Evolutionary conservation across 345 rosid species (phyloP).

Genomic region (Eucalyptus tenuipes): DNA sequence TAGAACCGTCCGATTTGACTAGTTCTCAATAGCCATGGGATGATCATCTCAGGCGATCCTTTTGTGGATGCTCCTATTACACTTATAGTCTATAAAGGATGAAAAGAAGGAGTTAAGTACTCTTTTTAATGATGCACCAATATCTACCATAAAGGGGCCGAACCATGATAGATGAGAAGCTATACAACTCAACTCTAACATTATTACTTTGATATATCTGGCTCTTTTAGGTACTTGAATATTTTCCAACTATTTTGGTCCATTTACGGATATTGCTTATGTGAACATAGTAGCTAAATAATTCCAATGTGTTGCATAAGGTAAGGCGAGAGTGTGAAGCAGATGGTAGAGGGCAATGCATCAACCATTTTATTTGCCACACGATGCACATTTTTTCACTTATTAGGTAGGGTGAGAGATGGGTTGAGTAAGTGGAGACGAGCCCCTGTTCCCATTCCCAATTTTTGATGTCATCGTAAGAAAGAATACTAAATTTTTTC

Average conservation of each 20-base stretch:
- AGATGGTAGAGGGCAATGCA: not conserved
- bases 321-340: not conserved
- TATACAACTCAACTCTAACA: too few species aligned
- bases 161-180: not conserved
- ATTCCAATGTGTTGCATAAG: not conserved
- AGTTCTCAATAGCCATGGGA: too few species aligned
- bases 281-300: not conserved
- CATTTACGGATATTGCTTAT: too few species aligned
- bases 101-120: too few species aligned
- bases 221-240: not conserved
- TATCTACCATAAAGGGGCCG: too few species aligned
- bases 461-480: not conserved
- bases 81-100: too few species aligned
- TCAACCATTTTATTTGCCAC: not conserved
- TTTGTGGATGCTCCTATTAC: too few species aligned
- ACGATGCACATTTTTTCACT: not conserved
- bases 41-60: too few species aligned
- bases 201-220: too few species aligned
- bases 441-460: not conserved
- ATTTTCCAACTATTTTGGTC: not conserved
- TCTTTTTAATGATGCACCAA: too few species aligned
- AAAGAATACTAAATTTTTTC: not conserved
- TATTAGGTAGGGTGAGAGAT: not conserved
- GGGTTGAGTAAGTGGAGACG: not conserved
- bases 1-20: too few species aligned